These are phyloP conservation scores for Medicago truncatula DNA, from an alignment of 306 rosid species.

Conservation along the genomic window MtrunA17r5.0-ANR NC_053044.1:23879501-23880000, in stretches of 20 bases:
- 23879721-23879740: constrained; percentile 35
- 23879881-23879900: background rate
- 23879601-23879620: constrained; percentile 35
- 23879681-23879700: constrained; percentile 63
- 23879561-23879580: background rate
- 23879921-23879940: background rate
- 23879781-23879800: background rate
- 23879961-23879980: constrained; percentile 1
- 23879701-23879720: too few relatives aligned
- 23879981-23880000: constrained; percentile 4
- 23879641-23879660: constrained; percentile 97
- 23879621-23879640: constrained; percentile 81
- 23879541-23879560: background rate
- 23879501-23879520: constrained; percentile 4
- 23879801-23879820: constrained; percentile 8
- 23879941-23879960: background rate
- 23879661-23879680: constrained; percentile 94
- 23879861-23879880: background rate
- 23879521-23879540: constrained; percentile 1
- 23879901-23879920: background rate
- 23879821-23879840: constrained; percentile 15
- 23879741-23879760: background rate
- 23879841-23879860: constrained; percentile 2
- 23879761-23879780: constrained; percentile 1
- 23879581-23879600: constrained; percentile 9